Conservation (phyloP, 2,329 filamentous ascomycete species). For the Elsinoe fawcettii region DNA sequence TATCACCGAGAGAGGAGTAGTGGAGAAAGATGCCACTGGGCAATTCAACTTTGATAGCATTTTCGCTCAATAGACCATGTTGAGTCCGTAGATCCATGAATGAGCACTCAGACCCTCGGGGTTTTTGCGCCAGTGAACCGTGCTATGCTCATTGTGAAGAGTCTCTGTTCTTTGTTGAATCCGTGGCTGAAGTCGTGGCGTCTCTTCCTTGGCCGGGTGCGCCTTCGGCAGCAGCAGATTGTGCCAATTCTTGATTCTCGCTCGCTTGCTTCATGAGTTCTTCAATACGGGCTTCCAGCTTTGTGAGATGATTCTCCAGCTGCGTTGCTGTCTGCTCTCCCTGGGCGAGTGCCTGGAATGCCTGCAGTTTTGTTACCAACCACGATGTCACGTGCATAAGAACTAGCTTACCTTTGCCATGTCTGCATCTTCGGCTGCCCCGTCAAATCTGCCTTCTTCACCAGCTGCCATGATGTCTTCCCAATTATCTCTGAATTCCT, state of each 20-base stretch:
- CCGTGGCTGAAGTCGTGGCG: background rate
- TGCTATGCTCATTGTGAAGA: background rate
- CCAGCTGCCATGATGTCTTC: background rate
- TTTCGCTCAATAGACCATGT: constrained; percentile 26
- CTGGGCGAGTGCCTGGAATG: constrained; percentile 44
- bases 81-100: background rate
- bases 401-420: constrained; percentile 21
- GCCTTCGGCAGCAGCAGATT: constrained; percentile 23
- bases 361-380: constrained; percentile 28
- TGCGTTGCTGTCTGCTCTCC: constrained; percentile 50
- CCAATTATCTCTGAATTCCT: too few species aligned
- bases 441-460: background rate
- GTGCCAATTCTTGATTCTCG: constrained; percentile 30
- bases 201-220: constrained; percentile 15
- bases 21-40: constrained; percentile 66
- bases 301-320: constrained; percentile 47
- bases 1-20: constrained; percentile 83
- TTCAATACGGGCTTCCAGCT: constrained; percentile 50
- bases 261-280: constrained; percentile 44
- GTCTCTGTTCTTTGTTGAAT: constrained; percentile 13
- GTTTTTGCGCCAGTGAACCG: background rate
- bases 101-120: background rate
- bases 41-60: constrained; percentile 52
- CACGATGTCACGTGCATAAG: too few species aligned
- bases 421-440: constrained; percentile 18